Conservation (phyloP, 495 filamentous ascomycete genomes). For the Xylaria telfairii region DNA sequence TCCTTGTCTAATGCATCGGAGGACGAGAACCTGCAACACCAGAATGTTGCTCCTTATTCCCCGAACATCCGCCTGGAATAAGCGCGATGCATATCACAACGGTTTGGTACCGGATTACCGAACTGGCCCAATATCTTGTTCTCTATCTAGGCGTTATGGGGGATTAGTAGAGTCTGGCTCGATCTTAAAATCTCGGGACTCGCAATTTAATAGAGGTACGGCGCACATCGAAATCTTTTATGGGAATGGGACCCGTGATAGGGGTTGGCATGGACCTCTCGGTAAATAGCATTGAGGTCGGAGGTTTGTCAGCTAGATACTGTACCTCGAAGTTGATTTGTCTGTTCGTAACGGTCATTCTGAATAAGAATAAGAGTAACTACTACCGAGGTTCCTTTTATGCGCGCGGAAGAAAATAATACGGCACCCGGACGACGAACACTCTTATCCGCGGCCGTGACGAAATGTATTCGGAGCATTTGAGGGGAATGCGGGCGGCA, state of each 20-base stretch:
- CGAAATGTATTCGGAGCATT: constrained; percentile 19
- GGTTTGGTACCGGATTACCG: not conserved
- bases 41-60: constrained; percentile 37
- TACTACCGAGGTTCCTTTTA: constrained; percentile 16
- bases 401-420: constrained; percentile 11
- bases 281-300: constrained; percentile 15
- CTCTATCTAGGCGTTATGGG: constrained; percentile 13
- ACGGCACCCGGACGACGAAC: not conserved
- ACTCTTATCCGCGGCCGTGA: not conserved
- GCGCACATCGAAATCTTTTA: constrained; percentile 6
- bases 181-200: not conserved
- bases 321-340: not conserved
- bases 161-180: not conserved
- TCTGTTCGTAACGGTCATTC: not conserved
- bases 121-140: not conserved
- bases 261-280: not conserved
- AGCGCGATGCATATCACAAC: not conserved
- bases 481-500: not conserved
- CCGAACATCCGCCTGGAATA: constrained; percentile 41
- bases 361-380: constrained; percentile 1
- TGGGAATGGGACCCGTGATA: not conserved
- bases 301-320: constrained; percentile 5
- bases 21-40: constrained; percentile 48
- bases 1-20: constrained; percentile 91
- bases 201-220: constrained; percentile 3